These are phyloP conservation scores for Rhizophagus clarus DNA, from an alignment of 192 early-diverging fungal genomes.

Conservation along the genomic window DNA sequence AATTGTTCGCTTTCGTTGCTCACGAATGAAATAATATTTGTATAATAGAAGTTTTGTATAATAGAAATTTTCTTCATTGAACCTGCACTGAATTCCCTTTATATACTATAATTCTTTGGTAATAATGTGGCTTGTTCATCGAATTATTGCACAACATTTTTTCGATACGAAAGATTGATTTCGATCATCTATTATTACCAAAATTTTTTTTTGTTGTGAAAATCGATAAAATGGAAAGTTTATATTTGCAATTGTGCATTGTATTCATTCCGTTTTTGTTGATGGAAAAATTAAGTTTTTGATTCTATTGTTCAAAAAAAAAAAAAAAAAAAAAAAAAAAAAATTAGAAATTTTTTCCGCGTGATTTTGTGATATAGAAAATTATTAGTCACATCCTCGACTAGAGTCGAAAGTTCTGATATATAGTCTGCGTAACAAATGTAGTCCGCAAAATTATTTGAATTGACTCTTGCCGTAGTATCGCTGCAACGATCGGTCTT, in stretches of 20 bases:
- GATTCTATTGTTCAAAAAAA: neutral
- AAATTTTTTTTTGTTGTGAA: too few relatives aligned
- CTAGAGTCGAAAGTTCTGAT: too few relatives aligned
- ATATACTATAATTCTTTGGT: neutral
- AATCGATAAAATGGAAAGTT: neutral
- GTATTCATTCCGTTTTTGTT: neutral
- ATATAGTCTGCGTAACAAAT: too few relatives aligned
- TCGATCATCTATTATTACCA: too few relatives aligned
- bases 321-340: too few relatives aligned
- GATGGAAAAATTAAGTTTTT: neutral
- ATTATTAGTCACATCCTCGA: too few relatives aligned
- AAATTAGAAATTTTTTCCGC: too few relatives aligned
- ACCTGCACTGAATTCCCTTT: neutral
- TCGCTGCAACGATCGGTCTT: neutral
- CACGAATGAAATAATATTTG: neutral
- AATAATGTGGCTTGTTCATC: neutral
- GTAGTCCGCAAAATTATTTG: too few relatives aligned
- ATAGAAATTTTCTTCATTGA: neutral
- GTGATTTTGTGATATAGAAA: too few relatives aligned
- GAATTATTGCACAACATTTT: neutral
- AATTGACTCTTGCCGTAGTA: too few relatives aligned
- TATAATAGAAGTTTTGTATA: neutral
- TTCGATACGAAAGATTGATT: neutral
- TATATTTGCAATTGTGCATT: neutral
- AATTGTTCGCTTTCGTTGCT: neutral